A percentile compares a stretch with the other conserved stretches of the same genome.
Evolutionary conservation across 169 alveolate genomes (phyloP).

Genomic region (Cryptosporidium ubiquitum): DNA sequence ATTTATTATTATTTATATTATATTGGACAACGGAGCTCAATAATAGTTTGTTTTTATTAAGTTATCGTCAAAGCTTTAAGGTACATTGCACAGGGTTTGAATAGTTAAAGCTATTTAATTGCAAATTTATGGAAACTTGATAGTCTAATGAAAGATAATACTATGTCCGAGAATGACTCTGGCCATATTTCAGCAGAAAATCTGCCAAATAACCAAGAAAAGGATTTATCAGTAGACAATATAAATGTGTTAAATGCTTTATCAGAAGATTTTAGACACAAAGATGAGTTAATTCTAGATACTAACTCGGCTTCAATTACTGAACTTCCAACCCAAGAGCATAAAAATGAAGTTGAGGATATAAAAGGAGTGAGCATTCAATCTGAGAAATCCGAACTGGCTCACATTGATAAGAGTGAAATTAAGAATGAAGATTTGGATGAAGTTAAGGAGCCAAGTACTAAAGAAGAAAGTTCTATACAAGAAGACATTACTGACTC

Average conservation of each 20-base stretch:
- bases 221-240: background rate
- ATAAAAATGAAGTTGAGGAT: background rate
- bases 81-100: background rate
- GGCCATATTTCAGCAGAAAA: background rate
- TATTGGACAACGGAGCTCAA: background rate
- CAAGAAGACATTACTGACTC: background rate
- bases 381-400: background rate
- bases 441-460: background rate
- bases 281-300: background rate
- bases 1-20: constrained; percentile 1
- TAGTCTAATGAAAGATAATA: background rate
- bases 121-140: background rate
- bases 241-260: background rate
- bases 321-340: background rate
- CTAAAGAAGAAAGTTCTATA: background rate
- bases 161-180: background rate
- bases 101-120: background rate
- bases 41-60: background rate
- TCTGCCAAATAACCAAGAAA: background rate
- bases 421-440: background rate
- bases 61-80: background rate
- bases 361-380: background rate
- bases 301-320: background rate
- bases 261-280: background rate
- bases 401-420: background rate